Evolutionary conservation across 148 eudicot genomes (phyloP), one percentile per base, ranked within the genome.

Genomic region (Fagopyrum homotropicum): DNA sequence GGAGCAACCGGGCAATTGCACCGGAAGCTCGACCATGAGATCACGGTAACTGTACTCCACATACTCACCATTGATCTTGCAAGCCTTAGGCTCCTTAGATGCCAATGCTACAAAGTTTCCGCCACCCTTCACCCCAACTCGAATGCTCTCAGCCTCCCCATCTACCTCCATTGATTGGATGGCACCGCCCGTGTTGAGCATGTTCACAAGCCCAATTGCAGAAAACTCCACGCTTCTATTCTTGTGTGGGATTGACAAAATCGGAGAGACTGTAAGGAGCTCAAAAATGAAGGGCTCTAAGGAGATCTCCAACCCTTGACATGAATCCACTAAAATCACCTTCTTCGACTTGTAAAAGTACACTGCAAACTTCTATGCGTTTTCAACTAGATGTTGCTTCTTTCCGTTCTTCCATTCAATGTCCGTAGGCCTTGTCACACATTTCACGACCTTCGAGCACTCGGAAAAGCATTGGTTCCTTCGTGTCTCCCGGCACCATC

Each of bases 271-370:
- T 0, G 90, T 81, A 5, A 91, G 77, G 76, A 93, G 95, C 85
- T 93, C 98, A 30, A 88, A 93, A 40, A 75, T 77, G 72, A 93
- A 93, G 8, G 97, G 91, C 14, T 91, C 96, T 0, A 93, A 90
- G 0, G 95, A 60, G 2, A 89, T 54, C 16, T 87, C 85, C 14
- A 89, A 60, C 47, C 35, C 64, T 51, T 86, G 88, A 0, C 83
- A 52, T 60, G 83, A 84, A 69, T 87, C 83, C 1, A 88, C 75
- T 26, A 93, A 81, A 47, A 84, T 50, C 15, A 93, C 76, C 55
- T 87, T 84, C 81, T 87, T 85, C 17, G 80, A 82, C 50, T 78
- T 85, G 86, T 78, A 86, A 30, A 78, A 74, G 77, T 93, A 93
- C 84, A 90, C 73, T 0, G 90, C 97, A 73, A 91, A 93, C 5